Base-by-base conservation (phyloP, 371 early-diverging fungal species). In the Mucor plumbeus region DNA sequence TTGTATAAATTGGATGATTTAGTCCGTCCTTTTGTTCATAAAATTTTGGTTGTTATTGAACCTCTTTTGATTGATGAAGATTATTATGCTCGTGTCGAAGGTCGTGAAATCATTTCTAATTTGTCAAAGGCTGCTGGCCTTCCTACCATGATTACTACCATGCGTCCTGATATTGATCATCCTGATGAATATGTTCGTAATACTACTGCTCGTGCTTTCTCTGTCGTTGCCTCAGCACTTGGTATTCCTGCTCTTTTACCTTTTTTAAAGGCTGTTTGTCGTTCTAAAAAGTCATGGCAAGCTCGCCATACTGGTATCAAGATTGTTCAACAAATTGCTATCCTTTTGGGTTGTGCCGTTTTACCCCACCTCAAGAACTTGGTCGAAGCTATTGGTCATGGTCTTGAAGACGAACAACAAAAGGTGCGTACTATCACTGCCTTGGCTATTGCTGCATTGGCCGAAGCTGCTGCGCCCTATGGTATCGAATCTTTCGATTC, bases 161-260 rank as follows among this genome's bases (percentile, higher is more conserved):
- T 99, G 98, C 91, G 98, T 31, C 98, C 97, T 5, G 98, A 97
- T 82, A 97, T 98, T 71, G 99, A 98, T 76, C 96, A 98, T 72
- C 90, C 87, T 5, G 98, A 99, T 81, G 99, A 98, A 78, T 98
- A 95, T 71, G 98, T 99, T 9, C 91, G 99, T 65, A 97, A 98
- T 77, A 98, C 98, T 11, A 98, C 98, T 0, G 97, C 99, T 1
- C 92, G 97, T 61, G 99, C 99, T 5, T 95, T 99, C 72, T 91
- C 97, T 7, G 99, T 99, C 3, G 98, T 99, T 15, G 98, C 97
- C 0, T 94, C 96, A 10, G 97, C 99, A 1, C 86, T 98, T 44
- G 99, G 99, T 71, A 95, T 99, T 64, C 97, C 95, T 0, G 92
- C 96, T 0, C 81, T 97, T 17, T 75, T 97, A 19, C 99, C 98